phyloP scores from a whole-genome alignment of 2,329 filamentous ascomycete species.

The Fusarium denticulatum region DNA sequence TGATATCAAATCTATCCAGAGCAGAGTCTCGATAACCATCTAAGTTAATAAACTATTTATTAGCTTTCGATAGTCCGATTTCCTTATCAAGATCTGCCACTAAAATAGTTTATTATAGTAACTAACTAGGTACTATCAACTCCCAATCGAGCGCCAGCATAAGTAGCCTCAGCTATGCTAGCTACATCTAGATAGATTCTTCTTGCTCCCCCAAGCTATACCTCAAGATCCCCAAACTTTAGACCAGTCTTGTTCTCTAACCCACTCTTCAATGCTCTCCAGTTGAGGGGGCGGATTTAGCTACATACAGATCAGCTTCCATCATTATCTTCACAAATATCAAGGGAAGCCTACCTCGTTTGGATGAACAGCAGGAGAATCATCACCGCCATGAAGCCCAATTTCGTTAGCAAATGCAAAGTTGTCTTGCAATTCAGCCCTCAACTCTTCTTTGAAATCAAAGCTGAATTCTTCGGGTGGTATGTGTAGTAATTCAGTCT shows the following conservation, averaged over 20 bases:
- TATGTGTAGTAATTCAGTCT: background rate
- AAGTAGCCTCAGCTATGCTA: background rate
- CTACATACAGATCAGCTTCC: background rate
- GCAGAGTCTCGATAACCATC: background rate
- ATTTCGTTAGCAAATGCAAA: slow-evolving; percentile 7
- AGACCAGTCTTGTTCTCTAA: background rate
- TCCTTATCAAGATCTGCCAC: background rate
- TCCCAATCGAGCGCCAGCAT: background rate
- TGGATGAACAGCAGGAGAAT: background rate
- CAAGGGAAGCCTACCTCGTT: background rate
- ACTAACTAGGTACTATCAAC: background rate
- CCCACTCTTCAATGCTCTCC: background rate
- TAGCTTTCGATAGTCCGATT: background rate
- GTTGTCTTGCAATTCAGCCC: background rate
- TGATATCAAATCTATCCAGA: background rate
- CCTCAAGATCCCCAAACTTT: background rate
- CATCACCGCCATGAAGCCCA: background rate
- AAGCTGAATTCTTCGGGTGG: background rate
- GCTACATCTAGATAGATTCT: background rate
- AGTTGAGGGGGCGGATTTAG: background rate
- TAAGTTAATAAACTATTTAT: background rate
- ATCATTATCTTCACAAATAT: background rate
- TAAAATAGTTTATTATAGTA: background rate
- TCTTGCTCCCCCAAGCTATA: background rate
- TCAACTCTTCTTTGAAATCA: background rate